Base-by-base conservation (phyloP, 352 stramenopile genomes). In the Globisporangium heterothallicum region DNA sequence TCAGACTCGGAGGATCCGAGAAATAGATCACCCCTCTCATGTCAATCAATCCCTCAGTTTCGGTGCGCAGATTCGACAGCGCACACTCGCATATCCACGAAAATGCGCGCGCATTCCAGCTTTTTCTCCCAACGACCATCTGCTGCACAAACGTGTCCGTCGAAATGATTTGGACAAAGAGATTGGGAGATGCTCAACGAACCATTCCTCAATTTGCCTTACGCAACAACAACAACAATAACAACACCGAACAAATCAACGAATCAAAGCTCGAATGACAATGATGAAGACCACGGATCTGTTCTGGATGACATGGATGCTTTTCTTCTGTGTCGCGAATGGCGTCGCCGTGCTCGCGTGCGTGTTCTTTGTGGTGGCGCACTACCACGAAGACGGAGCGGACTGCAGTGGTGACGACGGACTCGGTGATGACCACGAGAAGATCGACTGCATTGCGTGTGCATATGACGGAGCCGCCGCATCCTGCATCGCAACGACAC, bases 301-400 rank as follows among this genome's bases (percentile, higher is more conserved):
- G 44, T 43, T 60, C 29, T 70, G 62, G 62, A 36, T 63, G n/a
- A 32, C 50, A n/a, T 66, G 58, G 51, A 59, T 67, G 58, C 50
- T 70, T 4, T 21, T 53, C 50, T 63, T 66, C 48, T 70, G 54
- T 49, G 51, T 43, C 21, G 45, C 57, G 36, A 70, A 67, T 35
- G 46, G 54, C 41, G 52, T 26, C 6, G 49, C 63, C 19, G 45
- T 61, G 32, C 35, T 66, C 29, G 57, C 53, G 2, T 70, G 63
- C 42, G 51, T 57, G 42, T 51, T 32, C 5, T 64, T 59, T 36
- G 38, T 67, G 58, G 42, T 67, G 47, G 30, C 22, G 16, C 30
- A 42, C 29, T 42, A 25, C 34, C 47, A 64, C 50, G 54, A 61
- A 44, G 54, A 7, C 43, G 22, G 51, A 27, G 48, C 42, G 32